Conservation (phyloP, 495 filamentous ascomycete genomes). For the Neurospora sp. region DNA sequence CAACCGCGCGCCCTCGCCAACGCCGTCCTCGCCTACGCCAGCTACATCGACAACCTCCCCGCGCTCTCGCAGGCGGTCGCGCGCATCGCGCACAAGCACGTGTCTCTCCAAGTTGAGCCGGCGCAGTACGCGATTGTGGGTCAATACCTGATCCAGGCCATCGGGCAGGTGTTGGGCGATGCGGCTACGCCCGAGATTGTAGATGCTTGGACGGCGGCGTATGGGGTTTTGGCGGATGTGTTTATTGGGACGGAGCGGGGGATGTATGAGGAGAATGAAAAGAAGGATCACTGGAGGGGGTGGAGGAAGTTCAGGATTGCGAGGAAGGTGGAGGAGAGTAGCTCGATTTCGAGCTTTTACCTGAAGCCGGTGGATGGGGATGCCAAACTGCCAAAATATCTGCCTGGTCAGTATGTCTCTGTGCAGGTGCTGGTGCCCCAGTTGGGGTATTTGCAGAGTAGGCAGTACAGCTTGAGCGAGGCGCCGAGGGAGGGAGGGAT, state of each 20-base stretch:
- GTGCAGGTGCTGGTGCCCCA: constrained; percentile 47
- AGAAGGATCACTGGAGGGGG: constrained; percentile 40
- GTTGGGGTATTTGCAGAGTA: constrained; percentile 49
- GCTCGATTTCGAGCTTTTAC: constrained; percentile 54
- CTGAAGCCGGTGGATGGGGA: constrained; percentile 49
- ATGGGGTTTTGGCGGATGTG: constrained; percentile 52
- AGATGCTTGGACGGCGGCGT: constrained; percentile 57
- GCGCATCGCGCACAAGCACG: constrained; percentile 67
- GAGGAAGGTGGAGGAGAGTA: constrained; percentile 48
- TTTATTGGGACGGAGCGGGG: constrained; percentile 54
- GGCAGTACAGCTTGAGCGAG: constrained; percentile 65
- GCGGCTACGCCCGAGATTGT: constrained; percentile 56
- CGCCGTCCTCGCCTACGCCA: constrained; percentile 60
- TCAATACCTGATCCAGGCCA: constrained; percentile 54
- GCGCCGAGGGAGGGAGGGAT: constrained; percentile 29
- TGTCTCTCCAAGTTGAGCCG: constrained; percentile 56
- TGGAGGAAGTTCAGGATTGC: constrained; percentile 59
- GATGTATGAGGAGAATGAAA: constrained; percentile 45
- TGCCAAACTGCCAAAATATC: constrained; percentile 44
- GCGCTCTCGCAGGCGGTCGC: constrained; percentile 53
- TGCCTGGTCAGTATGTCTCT: constrained; percentile 63
- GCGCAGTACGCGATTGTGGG: constrained; percentile 62
- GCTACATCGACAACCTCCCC: constrained; percentile 58
- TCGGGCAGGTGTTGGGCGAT: constrained; percentile 55
- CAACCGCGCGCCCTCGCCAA: constrained; percentile 57